phyloP scores from a whole-genome alignment of 345 rosid species.

The Erodium maritimum region DNA sequence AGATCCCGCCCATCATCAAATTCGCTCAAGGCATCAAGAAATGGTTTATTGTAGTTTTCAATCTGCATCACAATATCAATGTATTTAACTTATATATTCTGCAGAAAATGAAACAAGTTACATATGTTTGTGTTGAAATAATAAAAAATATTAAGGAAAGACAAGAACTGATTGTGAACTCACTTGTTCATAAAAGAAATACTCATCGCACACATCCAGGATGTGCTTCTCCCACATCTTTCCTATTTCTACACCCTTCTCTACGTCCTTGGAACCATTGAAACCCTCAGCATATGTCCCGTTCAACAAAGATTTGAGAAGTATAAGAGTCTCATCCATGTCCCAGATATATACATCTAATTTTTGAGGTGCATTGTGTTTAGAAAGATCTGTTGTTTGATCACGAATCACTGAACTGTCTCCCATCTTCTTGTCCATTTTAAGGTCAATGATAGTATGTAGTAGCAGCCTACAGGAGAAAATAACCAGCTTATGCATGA shows the following conservation, averaged over 20 bases:
- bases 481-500: background rate
- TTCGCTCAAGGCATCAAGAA: slow-evolving; percentile 42
- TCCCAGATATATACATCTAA: slow-evolving; percentile 72
- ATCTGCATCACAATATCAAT: slow-evolving; percentile 33
- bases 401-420: slow-evolving; percentile 13
- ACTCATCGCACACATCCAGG: slow-evolving; percentile 53
- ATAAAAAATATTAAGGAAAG: background rate
- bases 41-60: slow-evolving; percentile 74
- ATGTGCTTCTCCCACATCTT: slow-evolving; percentile 75
- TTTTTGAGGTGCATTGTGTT: slow-evolving; percentile 13
- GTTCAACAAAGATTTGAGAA: slow-evolving; percentile 69
- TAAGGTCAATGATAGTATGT: background rate
- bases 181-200: slow-evolving; percentile 75
- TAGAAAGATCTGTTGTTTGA: slow-evolving; percentile 13
- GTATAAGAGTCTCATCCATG: slow-evolving; percentile 88
- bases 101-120: background rate
- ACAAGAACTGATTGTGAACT: slow-evolving; percentile 7
- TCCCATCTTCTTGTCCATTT: slow-evolving; percentile 13
- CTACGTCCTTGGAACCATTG: slow-evolving; percentile 43
- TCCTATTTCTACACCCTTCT: slow-evolving; percentile 63
- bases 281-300: slow-evolving; percentile 50
- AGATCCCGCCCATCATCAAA: slow-evolving; percentile 68
- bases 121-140: no score
- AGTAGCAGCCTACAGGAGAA: background rate
- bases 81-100: background rate